Evolutionary conservation across 257 asterid genomes (phyloP).

Genomic region (Petunia secreta): DNA sequence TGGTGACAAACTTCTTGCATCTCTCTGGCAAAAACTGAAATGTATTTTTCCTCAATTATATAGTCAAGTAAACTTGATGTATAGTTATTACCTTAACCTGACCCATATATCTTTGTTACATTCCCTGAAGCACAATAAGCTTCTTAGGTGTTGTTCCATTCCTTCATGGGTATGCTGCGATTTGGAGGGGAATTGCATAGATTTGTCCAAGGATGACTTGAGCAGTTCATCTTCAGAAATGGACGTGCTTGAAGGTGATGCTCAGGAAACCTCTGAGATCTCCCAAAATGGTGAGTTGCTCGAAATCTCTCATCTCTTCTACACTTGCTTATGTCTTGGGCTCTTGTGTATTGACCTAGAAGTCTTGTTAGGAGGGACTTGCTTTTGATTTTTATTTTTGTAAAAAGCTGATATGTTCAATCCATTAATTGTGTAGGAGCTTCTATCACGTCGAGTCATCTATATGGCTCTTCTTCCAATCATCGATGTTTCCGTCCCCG

Average conservation of each 20-base stretch:
- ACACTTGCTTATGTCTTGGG: background rate
- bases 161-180: constrained; percentile 92
- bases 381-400: background rate
- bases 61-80: constrained; percentile 17
- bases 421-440: constrained; percentile 53
- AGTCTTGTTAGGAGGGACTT: background rate
- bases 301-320: constrained; percentile 25
- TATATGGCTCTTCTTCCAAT: constrained; percentile 51
- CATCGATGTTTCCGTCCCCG: constrained; percentile 64
- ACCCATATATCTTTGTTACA: constrained; percentile 19
- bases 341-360: background rate
- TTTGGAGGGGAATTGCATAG: constrained; percentile 65
- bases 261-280: constrained; percentile 42
- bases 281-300: constrained; percentile 40
- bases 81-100: constrained; percentile 15
- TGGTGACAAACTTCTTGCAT: background rate
- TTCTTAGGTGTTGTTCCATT: constrained; percentile 53
- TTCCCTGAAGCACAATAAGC: constrained; percentile 65
- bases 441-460: constrained; percentile 47
- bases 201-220: constrained; percentile 57
- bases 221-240: constrained; percentile 68
- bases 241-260: constrained; percentile 78
- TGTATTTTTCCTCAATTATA: constrained; percentile 3
- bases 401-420: background rate
- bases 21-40: background rate